Base-by-base conservation (phyloP, 805 yeast species). In the Starmera quercuum region DNA sequence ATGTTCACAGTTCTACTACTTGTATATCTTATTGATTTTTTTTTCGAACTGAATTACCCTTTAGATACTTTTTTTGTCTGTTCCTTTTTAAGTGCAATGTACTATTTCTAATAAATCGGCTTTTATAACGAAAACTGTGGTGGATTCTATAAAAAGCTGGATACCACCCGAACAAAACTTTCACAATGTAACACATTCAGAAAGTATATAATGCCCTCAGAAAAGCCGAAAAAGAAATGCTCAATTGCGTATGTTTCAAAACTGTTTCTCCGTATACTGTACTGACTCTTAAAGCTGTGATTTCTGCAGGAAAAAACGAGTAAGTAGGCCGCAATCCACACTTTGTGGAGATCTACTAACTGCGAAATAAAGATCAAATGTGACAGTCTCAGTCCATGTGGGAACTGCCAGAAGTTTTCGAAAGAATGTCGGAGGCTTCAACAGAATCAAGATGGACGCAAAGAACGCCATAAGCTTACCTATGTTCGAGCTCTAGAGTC, bases 1-100 rank as follows among this genome's bases (percentile, higher is more conserved):
- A 21, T 21, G 23, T 21, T 21, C 23, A 21, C 23, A 8, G 8
- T 21, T 8, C 8, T 8, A 21, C 12, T 54, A 46, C 14, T 53
- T 21, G 23, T 21, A 21, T 8, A 21, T 8, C 23, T 21, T 21
- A 8, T 21, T 11, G 11, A 8, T 21, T 8, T 8, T 21, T 21
- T 21, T 21, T 8, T 21, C 11, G n/a, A n/a, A n/a, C n/a, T n/a
- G n/a, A n/a, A n/a, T n/a, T n/a, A n/a, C n/a, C n/a, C n/a, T n/a
- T n/a, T n/a, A n/a, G n/a, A n/a, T n/a, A n/a, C n/a, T n/a, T n/a
- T n/a, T n/a, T n/a, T n/a, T n/a, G n/a, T n/a, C n/a, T n/a, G n/a
- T n/a, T n/a, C n/a, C n/a, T n/a, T n/a, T n/a, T n/a, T n/a, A n/a
- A n/a, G n/a, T n/a, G n/a, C n/a, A n/a, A n/a, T n/a, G n/a, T n/a